Conservation (phyloP, 225 moss, liverwort and hornwort genomes). For the Asterella californica region DNA sequence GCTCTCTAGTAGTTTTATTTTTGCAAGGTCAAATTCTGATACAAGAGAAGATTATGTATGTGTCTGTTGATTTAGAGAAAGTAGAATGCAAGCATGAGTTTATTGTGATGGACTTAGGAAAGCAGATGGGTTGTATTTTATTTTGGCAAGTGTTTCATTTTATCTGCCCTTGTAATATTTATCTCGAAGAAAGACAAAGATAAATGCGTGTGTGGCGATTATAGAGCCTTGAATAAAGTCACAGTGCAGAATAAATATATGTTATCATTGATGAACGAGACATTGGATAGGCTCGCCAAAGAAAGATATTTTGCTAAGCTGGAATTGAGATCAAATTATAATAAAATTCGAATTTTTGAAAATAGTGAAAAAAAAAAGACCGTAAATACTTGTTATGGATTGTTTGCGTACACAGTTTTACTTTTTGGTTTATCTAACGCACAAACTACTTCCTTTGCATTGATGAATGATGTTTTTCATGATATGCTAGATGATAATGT, state of each 20-base stretch:
- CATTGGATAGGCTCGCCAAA: background rate
- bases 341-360: slow-evolving; percentile 21
- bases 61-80: background rate
- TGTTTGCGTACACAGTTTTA: slow-evolving; percentile 9
- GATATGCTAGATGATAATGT: slow-evolving; percentile 12
- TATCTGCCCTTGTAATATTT: too few relatives aligned
- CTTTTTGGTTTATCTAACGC: slow-evolving; percentile 20
- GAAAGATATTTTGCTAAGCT: slow-evolving; percentile 18
- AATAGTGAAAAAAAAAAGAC: slow-evolving; percentile 12
- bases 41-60: background rate
- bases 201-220: background rate
- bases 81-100: background rate
- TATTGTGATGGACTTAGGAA: too few relatives aligned
- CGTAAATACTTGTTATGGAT: too few relatives aligned
- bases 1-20: background rate
- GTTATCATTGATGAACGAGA: slow-evolving; percentile 23
- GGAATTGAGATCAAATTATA: slow-evolving; percentile 12
- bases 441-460: slow-evolving; percentile 17
- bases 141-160: too few relatives aligned
- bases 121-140: too few relatives aligned
- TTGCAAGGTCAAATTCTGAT: background rate
- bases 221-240: background rate
- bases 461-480: too few relatives aligned
- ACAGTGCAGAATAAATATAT: slow-evolving; percentile 25
- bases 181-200: too few relatives aligned